Evolutionary conservation across 2,329 filamentous ascomycete genomes (phyloP).

Genomic region (Aspergillus intermedius): DNA sequence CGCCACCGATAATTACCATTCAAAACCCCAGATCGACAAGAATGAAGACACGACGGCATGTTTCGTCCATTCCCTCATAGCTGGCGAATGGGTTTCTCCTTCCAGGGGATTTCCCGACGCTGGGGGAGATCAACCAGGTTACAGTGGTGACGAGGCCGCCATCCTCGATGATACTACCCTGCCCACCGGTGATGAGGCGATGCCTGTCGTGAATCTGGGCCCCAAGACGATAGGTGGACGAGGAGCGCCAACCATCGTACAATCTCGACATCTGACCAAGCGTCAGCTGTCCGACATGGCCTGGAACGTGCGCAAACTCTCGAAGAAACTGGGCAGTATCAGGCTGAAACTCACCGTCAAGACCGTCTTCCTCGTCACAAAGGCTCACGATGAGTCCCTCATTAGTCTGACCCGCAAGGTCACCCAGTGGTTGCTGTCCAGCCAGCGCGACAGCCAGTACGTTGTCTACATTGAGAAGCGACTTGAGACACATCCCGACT

Average conservation of each 20-base stretch:
- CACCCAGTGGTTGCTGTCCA: slow-evolving; percentile 70
- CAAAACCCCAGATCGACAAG: slow-evolving; percentile 31
- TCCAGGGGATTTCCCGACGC: slow-evolving; percentile 3
- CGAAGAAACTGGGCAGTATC: slow-evolving; percentile 76
- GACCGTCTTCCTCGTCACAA: slow-evolving; percentile 82
- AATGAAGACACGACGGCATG: slow-evolving; percentile 46
- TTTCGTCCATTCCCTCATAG: slow-evolving; percentile 56
- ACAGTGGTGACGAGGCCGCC: slow-evolving; percentile 11
- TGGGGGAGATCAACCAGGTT: slow-evolving; percentile 12
- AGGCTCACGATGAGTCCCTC: slow-evolving; percentile 78
- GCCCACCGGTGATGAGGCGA: slow-evolving; percentile 12
- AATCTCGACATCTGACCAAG: slow-evolving; percentile 81
- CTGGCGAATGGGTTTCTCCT: slow-evolving; percentile 23
- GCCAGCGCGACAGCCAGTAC: slow-evolving; percentile 61
- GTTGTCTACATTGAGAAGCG: slow-evolving; percentile 76
- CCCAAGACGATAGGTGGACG: slow-evolving; percentile 12
- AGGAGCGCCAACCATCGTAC: slow-evolving; percentile 38
- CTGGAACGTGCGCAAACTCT: slow-evolving; percentile 86
- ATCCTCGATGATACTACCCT: slow-evolving; percentile 15
- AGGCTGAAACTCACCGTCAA: slow-evolving; percentile 73
- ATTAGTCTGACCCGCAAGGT: slow-evolving; percentile 72
- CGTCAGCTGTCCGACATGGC: slow-evolving; percentile 95
- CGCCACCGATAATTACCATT: slow-evolving; percentile 33
- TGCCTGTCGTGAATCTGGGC: slow-evolving; percentile 20
- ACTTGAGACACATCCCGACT: slow-evolving; percentile 63